Percentiles rank a stretch among this genome's conserved stretches.
These are phyloP conservation scores for Tetrahymena malaccensis DNA, from an alignment of 73 alveolate genomes.

Conservation along the genomic window DNA sequence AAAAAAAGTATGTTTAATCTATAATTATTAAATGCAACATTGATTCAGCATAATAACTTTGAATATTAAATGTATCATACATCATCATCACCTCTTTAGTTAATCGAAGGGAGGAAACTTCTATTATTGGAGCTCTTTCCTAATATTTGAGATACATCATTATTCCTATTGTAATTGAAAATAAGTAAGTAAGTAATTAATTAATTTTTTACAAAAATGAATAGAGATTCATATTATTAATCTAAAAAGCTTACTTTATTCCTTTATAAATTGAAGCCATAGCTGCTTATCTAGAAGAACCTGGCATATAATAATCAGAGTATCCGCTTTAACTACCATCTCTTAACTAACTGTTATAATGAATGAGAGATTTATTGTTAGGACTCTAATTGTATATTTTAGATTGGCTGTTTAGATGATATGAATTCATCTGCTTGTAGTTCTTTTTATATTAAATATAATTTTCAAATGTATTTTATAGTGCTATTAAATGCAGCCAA, in stretches of 20 bases:
- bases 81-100: conserved; percentile 1
- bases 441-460: background rate
- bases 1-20: background rate
- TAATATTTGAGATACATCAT: conserved; percentile 20
- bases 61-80: background rate
- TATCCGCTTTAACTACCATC: background rate
- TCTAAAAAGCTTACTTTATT: background rate
- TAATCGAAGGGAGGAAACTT: background rate
- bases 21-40: background rate
- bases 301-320: background rate
- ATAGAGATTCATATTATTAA: background rate
- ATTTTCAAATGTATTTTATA: background rate
- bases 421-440: background rate
- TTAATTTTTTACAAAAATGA: background rate
- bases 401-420: background rate
- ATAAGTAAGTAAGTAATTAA: background rate
- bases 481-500: background rate
- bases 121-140: conserved; percentile 12
- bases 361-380: background rate
- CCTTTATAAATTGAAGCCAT: conserved; percentile 34
- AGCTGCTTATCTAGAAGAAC: conserved; percentile 6
- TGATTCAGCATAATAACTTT: background rate
- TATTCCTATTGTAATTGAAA: background rate
- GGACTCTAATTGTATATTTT: background rate
- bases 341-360: background rate